phyloP scores from a whole-genome alignment of 1,139 yeast genomes.

The Debaryomyces sp. region DNA sequence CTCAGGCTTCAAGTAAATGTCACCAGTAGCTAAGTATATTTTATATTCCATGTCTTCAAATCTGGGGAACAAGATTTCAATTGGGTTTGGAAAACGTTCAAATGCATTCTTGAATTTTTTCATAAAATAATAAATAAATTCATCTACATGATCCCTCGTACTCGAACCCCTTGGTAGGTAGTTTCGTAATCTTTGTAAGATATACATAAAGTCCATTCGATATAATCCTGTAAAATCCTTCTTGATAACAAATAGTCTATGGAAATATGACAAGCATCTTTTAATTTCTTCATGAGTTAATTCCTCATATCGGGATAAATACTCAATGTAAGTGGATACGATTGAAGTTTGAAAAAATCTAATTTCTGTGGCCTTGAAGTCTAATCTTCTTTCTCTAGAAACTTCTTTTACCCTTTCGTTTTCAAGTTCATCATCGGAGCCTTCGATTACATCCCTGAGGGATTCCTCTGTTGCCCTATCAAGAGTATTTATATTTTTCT shows the following conservation, averaged over 20 bases:
- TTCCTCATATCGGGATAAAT: conserved; percentile 60
- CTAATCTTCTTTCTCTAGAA: conserved; percentile 53
- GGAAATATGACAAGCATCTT: conserved; percentile 69
- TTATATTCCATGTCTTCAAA: conserved; percentile 47
- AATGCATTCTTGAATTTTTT: conserved; percentile 55
- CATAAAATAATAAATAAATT: conserved; percentile 70
- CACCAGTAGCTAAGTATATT: conserved; percentile 54
- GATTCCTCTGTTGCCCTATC: conserved; percentile 31
- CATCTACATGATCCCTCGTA: conserved; percentile 61
- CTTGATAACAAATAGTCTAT: conserved; percentile 64
- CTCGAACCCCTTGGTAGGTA: conserved; percentile 36
- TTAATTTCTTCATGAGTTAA: conserved; percentile 63
- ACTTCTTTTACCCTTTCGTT: conserved; percentile 42
- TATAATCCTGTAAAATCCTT: conserved; percentile 65
- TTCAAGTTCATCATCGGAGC: conserved; percentile 48
- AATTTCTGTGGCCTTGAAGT: conserved; percentile 44
- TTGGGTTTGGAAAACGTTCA: conserved; percentile 57
- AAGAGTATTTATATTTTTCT: conserved; percentile 25
- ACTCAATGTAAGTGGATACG: conserved; percentile 56
- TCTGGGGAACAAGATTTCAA: conserved; percentile 72
- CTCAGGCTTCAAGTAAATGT: conserved; percentile 33
- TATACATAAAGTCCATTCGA: conserved; percentile 71
- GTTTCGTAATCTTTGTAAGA: conserved; percentile 34
- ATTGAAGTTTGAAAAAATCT: conserved; percentile 44
- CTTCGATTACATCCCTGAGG: conserved; percentile 41